phyloP scores from a whole-genome alignment of 306 rosid species.

The Citrullus mucosospermus region DNA sequence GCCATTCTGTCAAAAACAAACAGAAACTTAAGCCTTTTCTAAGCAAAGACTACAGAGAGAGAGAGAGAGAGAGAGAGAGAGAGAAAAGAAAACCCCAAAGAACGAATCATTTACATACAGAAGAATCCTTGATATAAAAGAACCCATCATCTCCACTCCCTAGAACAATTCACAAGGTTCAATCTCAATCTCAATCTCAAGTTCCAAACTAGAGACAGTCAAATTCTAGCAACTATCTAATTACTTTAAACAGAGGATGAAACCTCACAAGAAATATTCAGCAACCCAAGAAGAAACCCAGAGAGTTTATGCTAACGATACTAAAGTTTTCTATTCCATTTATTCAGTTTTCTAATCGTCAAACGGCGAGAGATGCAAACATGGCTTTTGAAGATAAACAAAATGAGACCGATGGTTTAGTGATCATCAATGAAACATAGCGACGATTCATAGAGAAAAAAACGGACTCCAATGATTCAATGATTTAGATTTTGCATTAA shows the following conservation, averaged over 20 bases:
- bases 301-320: neutral
- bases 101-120: slow-evolving; percentile 10
- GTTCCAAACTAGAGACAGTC: neutral
- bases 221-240: neutral
- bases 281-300: neutral
- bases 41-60: no score
- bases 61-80: no score
- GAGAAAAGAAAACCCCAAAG: neutral
- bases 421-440: neutral
- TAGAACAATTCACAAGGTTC: neutral
- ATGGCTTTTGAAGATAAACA: neutral
- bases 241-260: neutral
- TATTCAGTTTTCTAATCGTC: neutral
- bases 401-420: neutral
- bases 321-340: neutral
- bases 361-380: neutral
- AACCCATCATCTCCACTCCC: slow-evolving; percentile 16
- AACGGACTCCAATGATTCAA: neutral
- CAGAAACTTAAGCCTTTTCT: neutral
- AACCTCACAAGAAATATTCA: neutral
- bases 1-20: slow-evolving; percentile 18
- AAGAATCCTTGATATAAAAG: slow-evolving; percentile 10
- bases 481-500: neutral
- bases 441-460: neutral
- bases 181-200: neutral